Evolutionary conservation across 2,329 filamentous ascomycete species (phyloP).

Genomic region (Cordyceps farinosa): DNA sequence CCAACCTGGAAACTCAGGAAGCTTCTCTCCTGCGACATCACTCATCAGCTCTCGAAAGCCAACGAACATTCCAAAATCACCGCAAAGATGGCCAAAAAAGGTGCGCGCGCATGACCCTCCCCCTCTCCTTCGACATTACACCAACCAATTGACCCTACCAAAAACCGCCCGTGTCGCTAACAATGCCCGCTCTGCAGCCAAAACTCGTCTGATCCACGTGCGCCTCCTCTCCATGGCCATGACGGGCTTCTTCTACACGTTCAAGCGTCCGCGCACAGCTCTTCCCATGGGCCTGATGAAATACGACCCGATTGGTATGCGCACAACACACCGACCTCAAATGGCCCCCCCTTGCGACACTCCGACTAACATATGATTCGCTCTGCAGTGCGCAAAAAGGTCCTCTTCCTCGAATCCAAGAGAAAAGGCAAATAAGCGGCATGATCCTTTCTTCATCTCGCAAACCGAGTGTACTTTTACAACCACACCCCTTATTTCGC

Average conservation of each 20-base stretch:
- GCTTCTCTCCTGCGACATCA: slow-evolving; percentile 2
- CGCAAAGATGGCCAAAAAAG: slow-evolving; percentile 36
- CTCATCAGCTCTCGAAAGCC: neutral
- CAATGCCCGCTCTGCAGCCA: slow-evolving; percentile 52
- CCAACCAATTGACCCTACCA: neutral
- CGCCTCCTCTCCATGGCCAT: slow-evolving; percentile 97
- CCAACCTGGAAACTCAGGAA: neutral
- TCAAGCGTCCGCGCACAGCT: slow-evolving; percentile 75
- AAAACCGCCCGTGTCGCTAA: neutral
- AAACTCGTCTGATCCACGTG: slow-evolving; percentile 86
- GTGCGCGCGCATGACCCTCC: slow-evolving; percentile 22
- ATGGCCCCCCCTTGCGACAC: neutral
- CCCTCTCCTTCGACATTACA: neutral
- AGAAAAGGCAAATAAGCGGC: slow-evolving; percentile 59
- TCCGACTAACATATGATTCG: slow-evolving; percentile 4
- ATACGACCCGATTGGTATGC: slow-evolving; percentile 89
- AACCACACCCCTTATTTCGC: slow-evolving; percentile 1
- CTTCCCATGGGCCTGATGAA: slow-evolving; percentile 95
- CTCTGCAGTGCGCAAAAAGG: slow-evolving; percentile 78
- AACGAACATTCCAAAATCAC: neutral
- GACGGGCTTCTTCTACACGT: slow-evolving; percentile 95
- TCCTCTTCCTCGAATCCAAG: slow-evolving; percentile 92
- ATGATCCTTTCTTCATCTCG: no score
- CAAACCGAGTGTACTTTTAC: slow-evolving; percentile 1
- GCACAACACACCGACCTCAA: no score